phyloP scores from a whole-genome alignment of 148 eudicot species.

The Limonium bicolor region DNA sequence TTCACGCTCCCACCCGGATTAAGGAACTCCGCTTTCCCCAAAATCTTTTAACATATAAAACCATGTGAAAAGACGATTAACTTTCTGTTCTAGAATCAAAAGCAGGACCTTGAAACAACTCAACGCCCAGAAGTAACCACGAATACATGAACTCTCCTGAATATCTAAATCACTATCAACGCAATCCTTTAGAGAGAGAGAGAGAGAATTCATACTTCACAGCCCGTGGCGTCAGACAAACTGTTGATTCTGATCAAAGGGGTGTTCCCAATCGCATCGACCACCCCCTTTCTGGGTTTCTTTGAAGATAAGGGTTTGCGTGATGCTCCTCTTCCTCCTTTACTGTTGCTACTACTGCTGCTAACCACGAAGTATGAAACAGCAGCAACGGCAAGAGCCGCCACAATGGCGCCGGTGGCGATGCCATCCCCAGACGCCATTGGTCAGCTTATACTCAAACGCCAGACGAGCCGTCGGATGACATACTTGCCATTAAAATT shows the following conservation, averaged over 20 bases:
- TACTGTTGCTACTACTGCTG: too few relatives aligned
- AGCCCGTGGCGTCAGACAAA: conserved; percentile 83
- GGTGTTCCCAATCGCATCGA: conserved; percentile 78
- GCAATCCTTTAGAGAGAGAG: neutral
- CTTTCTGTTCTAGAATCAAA: too few relatives aligned
- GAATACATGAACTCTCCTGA: too few relatives aligned
- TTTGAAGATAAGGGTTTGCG: conserved; percentile 5
- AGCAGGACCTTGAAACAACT: too few relatives aligned
- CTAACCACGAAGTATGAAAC: conserved; percentile 32
- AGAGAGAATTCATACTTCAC: conserved; percentile 58
- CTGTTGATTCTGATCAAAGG: conserved; percentile 77
- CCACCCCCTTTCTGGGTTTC: conserved; percentile 32
- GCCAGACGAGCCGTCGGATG: too few relatives aligned
- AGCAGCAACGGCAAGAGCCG: conserved; percentile 36
- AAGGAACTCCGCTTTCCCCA: conserved; percentile 90
- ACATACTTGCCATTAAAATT: too few relatives aligned
- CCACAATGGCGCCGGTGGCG: conserved; percentile 20
- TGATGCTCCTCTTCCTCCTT: conserved; percentile 7
- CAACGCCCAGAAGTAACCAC: too few relatives aligned
- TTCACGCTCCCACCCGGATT: conserved; percentile 97
- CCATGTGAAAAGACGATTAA: neutral
- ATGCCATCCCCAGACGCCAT: too few relatives aligned
- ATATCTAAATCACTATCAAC: neutral
- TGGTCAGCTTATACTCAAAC: too few relatives aligned
- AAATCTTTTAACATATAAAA: conserved; percentile 41